Base-by-base conservation (phyloP, 768 basidiomycete species). In the Lactifluus volemus region DNA sequence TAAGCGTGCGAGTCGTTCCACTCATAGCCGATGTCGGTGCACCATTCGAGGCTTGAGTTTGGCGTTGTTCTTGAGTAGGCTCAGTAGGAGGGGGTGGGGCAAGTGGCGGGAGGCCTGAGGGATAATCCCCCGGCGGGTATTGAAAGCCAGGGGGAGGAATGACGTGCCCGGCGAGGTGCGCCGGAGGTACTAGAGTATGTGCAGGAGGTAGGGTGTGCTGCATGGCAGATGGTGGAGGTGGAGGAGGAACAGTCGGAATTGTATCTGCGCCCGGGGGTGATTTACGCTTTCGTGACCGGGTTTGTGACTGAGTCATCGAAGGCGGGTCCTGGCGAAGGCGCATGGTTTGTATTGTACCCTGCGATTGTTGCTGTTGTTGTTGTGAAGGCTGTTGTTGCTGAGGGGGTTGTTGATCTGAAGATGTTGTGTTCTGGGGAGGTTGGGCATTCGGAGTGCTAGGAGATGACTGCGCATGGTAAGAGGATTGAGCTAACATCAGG, bases 211-310 rank as follows among this genome's bases (percentile, higher is more conserved):
- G 65, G 66, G 62, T 70, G 65, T 63, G 66, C 25, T 67, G 66
- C 63, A 73, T 71, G 59, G 71, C 60, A 10, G 70, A 58, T 63
- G 72, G 71, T 25, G 72, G 68, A 1, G 78, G 80, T 5, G 81
- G 81, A 8, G 82, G 68, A 8, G 74, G 70, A 45, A 73, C 76
- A 57, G 73, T 72, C 50, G 60, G 63, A 42, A 64, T 47, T 30
- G 63, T 17, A 65, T 66, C 63, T 41, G 66, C 25, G 19, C 75
- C 68, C 2, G 86, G 79, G 8, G 86, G 85, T 0, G 86, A 69
- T 72, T 90, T 90, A 67, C 88, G 82, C 70, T 90, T 90, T 60
- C 86, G 79, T 36, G 76, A 69, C 11, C 82, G 78, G 51, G 77
- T 60, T 14, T 79, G 71, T 44, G 78, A 76, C 59, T 67, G 67